Percentiles rank a stretch among this genome's conserved stretches.
These are phyloP conservation scores for Phanerochaete sordida DNA, from an alignment of 768 basidiomycete genomes.

Conservation along the genomic window DNA sequence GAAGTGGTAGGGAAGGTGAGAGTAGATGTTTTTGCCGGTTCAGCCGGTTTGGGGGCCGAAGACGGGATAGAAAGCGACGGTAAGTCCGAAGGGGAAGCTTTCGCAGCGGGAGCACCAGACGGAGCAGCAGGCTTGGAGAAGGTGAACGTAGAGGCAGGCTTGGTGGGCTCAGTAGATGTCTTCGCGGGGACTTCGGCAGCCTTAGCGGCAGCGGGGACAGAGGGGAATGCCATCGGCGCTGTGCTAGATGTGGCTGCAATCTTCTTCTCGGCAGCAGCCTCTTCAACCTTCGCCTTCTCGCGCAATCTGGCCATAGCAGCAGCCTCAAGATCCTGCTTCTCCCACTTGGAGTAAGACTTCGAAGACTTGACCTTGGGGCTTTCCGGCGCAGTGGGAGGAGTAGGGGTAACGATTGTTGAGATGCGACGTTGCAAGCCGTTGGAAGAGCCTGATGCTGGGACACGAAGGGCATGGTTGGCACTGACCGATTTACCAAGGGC, in stretches of 20 bases:
- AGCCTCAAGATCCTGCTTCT: slow-evolving; percentile 83
- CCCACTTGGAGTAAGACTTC: slow-evolving; percentile 72
- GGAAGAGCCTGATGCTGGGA: neutral
- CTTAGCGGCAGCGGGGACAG: neutral
- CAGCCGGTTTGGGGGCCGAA: neutral
- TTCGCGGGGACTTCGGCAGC: slow-evolving; percentile 1
- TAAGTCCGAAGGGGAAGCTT: slow-evolving; percentile 6
- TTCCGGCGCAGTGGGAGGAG: slow-evolving; percentile 32
- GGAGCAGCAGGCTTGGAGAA: neutral
- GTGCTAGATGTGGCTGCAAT: neutral
- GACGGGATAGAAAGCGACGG: slow-evolving; percentile 6
- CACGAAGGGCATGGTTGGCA: neutral
- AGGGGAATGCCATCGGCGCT: neutral
- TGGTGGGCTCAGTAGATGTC: slow-evolving; percentile 1
- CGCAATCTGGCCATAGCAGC: slow-evolving; percentile 73
- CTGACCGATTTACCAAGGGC: neutral
- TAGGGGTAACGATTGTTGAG: slow-evolving; percentile 23
- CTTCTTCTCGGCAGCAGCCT: slow-evolving; percentile 2
- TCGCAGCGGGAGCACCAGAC: slow-evolving; percentile 8
- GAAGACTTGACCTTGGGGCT: slow-evolving; percentile 48
- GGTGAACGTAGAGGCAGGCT: slow-evolving; percentile 10
- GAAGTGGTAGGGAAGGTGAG: neutral
- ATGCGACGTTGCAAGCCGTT: slow-evolving; percentile 38
- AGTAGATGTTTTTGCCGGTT: neutral
- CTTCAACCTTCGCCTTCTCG: slow-evolving; percentile 40